phyloP scores from a whole-genome alignment of 306 rosid genomes.

The Albizia julibrissin region DNA sequence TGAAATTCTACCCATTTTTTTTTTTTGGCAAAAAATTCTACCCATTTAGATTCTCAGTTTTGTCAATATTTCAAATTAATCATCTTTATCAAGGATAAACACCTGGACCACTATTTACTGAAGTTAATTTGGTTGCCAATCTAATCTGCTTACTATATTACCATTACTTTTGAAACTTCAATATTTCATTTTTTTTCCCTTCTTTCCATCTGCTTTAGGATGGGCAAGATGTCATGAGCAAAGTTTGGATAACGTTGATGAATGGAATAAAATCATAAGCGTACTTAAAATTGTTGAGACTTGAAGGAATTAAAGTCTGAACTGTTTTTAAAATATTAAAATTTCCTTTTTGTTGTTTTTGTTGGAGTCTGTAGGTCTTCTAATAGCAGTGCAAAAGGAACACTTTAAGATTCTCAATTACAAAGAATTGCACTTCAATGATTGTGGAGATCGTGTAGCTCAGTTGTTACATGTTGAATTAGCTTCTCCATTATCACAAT shows the following conservation, averaged over 20 bases:
- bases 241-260: slow-evolving; percentile 3
- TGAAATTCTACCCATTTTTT: background rate
- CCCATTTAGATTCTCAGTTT: background rate
- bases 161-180: slow-evolving; percentile 1
- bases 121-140: background rate
- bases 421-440: slow-evolving; percentile 60
- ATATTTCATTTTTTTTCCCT: no score
- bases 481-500: slow-evolving; percentile 38
- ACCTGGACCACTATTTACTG: background rate
- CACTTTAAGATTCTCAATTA: slow-evolving; percentile 55
- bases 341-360: slow-evolving; percentile 23
- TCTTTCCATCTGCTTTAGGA: background rate
- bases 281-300: background rate
- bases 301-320: no score
- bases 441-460: slow-evolving; percentile 64
- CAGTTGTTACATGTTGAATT: slow-evolving; percentile 62
- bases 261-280: background rate
- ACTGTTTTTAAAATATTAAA: background rate
- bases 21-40: no score
- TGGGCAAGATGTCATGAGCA: background rate
- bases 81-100: background rate
- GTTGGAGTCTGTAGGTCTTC: slow-evolving; percentile 46
- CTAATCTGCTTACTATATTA: background rate
- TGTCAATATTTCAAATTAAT: background rate
- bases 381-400: slow-evolving; percentile 60